Conservation (phyloP, 1,284 basidiomycete genomes). For the Papiliotrema terrestris region DNA sequence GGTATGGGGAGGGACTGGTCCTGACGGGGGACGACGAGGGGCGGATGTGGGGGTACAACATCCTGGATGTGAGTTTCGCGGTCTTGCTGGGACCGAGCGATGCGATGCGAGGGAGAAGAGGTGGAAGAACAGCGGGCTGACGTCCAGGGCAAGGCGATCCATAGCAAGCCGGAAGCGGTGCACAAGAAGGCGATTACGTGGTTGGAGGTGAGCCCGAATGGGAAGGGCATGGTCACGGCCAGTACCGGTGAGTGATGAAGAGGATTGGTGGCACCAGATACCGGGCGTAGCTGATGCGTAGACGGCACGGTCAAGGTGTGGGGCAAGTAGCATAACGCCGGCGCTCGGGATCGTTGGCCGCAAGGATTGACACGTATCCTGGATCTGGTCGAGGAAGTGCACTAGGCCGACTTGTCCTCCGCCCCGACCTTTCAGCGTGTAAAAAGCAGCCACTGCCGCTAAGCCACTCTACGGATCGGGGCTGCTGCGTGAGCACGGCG, state of each 20-base stretch:
- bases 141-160: conserved; percentile 61
- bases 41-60: conserved; percentile 83
- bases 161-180: conserved; percentile 63
- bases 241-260: conserved; percentile 58
- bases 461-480: too few relatives aligned
- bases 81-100: neutral
- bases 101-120: too few relatives aligned
- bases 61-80: conserved; percentile 67
- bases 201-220: conserved; percentile 82
- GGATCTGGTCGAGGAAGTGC: too few relatives aligned
- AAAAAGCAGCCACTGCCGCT: too few relatives aligned
- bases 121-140: conserved; percentile 1
- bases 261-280: neutral
- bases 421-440: too few relatives aligned
- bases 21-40: conserved; percentile 89
- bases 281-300: conserved; percentile 5
- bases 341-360: too few relatives aligned
- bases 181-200: conserved; percentile 84
- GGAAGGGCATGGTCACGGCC: conserved; percentile 77
- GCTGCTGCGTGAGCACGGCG: too few relatives aligned
- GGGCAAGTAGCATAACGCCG: conserved; percentile 4
- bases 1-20: conserved; percentile 73
- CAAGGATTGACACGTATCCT: too few relatives aligned
- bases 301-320: conserved; percentile 43
- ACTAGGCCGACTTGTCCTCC: too few relatives aligned